phyloP scores from a whole-genome alignment of 192 early-diverging fungal species.

The Podila epigama region DNA sequence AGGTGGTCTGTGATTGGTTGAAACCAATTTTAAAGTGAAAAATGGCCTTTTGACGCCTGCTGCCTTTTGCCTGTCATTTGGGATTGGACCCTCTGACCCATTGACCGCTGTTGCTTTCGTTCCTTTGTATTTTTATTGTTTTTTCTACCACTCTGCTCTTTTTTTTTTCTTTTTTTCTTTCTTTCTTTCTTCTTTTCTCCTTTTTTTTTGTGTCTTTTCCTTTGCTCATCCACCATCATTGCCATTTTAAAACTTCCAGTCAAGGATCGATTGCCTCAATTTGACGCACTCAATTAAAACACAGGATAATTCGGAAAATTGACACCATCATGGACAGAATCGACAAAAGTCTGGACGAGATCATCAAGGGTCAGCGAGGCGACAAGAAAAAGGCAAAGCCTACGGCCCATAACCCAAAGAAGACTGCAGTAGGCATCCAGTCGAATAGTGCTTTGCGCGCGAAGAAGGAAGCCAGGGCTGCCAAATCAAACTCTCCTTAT shows the following conservation, averaged over 20 bases:
- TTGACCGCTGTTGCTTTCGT: not conserved
- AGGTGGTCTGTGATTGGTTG: no score
- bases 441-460: slow-evolving; percentile 16
- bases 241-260: not conserved
- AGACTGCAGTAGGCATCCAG: slow-evolving; percentile 4
- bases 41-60: no score
- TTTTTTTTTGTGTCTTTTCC: not conserved
- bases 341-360: slow-evolving; percentile 35
- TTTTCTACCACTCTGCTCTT: not conserved
- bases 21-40: no score
- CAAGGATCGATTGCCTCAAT: no score
- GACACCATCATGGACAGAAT: slow-evolving; percentile 24
- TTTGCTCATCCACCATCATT: not conserved
- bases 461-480: not conserved
- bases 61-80: no score
- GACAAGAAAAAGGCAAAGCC: slow-evolving; percentile 17
- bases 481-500: slow-evolving; percentile 29
- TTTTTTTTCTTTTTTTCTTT: not conserved
- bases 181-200: not conserved
- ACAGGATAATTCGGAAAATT: not conserved
- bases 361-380: slow-evolving; percentile 33
- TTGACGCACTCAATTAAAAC: not conserved
- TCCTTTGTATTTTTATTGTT: not conserved
- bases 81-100: not conserved
- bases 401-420: slow-evolving; percentile 11